These are phyloP conservation scores for Cucurbita maxima DNA, from an alignment of 306 rosid genomes.

Conservation along the genomic window DNA sequence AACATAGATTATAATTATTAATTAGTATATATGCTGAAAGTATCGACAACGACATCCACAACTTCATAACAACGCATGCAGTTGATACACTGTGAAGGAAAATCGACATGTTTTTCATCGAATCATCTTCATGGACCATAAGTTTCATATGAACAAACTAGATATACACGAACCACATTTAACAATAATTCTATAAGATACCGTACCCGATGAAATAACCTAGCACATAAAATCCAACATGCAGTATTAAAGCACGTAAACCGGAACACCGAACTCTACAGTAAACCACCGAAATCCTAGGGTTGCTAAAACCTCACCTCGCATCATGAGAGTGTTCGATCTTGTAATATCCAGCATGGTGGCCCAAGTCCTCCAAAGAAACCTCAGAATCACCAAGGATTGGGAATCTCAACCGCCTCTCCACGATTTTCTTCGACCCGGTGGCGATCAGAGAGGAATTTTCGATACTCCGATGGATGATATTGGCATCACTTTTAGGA, in stretches of 20 bases:
- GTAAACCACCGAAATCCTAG: not conserved
- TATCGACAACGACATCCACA: not conserved
- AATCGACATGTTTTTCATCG: not conserved
- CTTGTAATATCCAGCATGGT: slow-evolving; percentile 78
- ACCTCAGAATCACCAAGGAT: slow-evolving; percentile 26
- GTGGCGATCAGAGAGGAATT: not conserved
- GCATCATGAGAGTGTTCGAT: slow-evolving; percentile 79
- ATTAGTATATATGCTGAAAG: not conserved
- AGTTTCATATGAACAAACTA: not conserved
- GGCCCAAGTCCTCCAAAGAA: slow-evolving; percentile 61
- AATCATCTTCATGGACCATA: not conserved
- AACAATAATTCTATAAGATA: not conserved
- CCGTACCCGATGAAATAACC: not conserved
- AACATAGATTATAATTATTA: not conserved
- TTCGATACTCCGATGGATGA: slow-evolving; percentile 14
- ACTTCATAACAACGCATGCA: not conserved
- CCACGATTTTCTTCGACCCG: slow-evolving; percentile 32
- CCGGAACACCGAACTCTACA: not conserved
- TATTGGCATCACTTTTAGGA: slow-evolving; percentile 45
- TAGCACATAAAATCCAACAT: not conserved
- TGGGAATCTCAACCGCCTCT: slow-evolving; percentile 56
- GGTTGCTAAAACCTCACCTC: slow-evolving; percentile 15
- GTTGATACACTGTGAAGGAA: not conserved
- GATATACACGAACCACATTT: not conserved
- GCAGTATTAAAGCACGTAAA: not conserved